Evolutionary conservation across 164 flowering plant genomes (phyloP).

Genomic region (Magnolia changhungtana): DNA sequence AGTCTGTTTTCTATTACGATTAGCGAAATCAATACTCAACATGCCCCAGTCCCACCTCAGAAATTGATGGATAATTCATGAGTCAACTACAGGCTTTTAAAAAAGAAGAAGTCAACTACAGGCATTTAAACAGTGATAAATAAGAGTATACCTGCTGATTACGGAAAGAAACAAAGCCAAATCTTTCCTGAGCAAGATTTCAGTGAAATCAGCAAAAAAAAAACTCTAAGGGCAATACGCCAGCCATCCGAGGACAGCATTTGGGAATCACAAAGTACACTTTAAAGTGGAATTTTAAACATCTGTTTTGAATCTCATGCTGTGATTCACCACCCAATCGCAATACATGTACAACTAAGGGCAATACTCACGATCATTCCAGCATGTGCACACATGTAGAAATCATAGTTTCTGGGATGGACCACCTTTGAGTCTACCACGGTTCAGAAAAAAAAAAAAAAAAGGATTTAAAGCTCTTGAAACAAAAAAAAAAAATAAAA

Average conservation of each 20-base stretch:
- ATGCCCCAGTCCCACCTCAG: not conserved
- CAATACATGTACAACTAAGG: not conserved
- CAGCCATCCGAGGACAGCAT: not conserved
- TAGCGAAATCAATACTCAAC: not conserved
- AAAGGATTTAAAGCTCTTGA: too few relatives aligned
- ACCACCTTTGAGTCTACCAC: slow-evolving; percentile 74
- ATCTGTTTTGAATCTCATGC: not conserved
- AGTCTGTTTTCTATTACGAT: not conserved
- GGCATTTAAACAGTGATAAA: not conserved
- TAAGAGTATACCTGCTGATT: slow-evolving; percentile 60
- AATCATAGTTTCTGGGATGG: slow-evolving; percentile 81
- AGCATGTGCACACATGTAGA: slow-evolving; percentile 84
- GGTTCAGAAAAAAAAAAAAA: slow-evolving; percentile 40
- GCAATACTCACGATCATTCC: slow-evolving; percentile 68
- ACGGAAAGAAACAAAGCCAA: slow-evolving; percentile 88
- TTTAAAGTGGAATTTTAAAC: not conserved
- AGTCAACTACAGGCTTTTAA: not conserved
- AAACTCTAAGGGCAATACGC: too few relatives aligned
- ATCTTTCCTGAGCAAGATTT: too few relatives aligned
- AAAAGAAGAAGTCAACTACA: not conserved
- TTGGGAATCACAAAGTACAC: not conserved
- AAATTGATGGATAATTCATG: not conserved
- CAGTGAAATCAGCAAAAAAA: too few relatives aligned
- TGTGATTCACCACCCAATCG: not conserved
- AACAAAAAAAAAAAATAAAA: too few relatives aligned